These are phyloP conservation scores for Asterionellopsis glacialis DNA, from an alignment of 108 stramenopile species.

Conservation along the genomic window DNA sequence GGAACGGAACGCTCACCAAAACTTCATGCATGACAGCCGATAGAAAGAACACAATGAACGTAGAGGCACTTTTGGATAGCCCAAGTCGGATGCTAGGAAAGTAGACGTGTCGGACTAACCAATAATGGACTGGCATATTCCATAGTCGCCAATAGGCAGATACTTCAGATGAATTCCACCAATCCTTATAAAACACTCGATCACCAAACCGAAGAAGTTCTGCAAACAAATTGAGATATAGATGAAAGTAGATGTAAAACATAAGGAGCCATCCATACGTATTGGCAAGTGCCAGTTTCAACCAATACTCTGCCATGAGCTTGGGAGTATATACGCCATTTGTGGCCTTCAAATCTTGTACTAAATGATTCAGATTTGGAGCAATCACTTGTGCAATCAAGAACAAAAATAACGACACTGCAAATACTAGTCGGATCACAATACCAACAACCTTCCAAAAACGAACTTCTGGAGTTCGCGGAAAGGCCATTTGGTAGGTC, in stretches of 20 bases:
- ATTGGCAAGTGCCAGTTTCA: slow-evolving; percentile 72
- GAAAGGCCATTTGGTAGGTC: slow-evolving; percentile 84
- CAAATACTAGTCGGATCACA: slow-evolving; percentile 44
- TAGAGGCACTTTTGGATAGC: slow-evolving; percentile 59
- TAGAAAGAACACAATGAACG: slow-evolving; percentile 82
- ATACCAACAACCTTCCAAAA: slow-evolving; percentile 42
- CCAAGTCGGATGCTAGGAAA: slow-evolving; percentile 79
- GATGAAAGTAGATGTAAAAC: slow-evolving; percentile 91
- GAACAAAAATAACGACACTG: slow-evolving; percentile 46
- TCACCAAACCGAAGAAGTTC: slow-evolving; percentile 92
- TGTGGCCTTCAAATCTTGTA: slow-evolving; percentile 56
- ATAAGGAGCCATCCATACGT: slow-evolving; percentile 90
- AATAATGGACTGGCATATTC: slow-evolving; percentile 95
- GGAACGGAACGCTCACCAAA: slow-evolving; percentile 85
- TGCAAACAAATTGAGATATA: slow-evolving; percentile 85
- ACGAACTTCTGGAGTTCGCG: slow-evolving; percentile 44
- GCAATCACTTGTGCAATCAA: slow-evolving; percentile 62
- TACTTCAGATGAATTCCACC: slow-evolving; percentile 81
- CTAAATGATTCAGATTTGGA: slow-evolving; percentile 48
- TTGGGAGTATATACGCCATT: slow-evolving; percentile 35
- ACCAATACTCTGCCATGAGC: slow-evolving; percentile 68
- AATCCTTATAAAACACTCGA: slow-evolving; percentile 81
- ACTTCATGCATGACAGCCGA: slow-evolving; percentile 92
- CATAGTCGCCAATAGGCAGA: slow-evolving; percentile 82
- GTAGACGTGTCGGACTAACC: slow-evolving; percentile 90